Base-by-base conservation (phyloP, 2,329 filamentous ascomycete genomes). In the Pestalotiopsis sp. region DNA sequence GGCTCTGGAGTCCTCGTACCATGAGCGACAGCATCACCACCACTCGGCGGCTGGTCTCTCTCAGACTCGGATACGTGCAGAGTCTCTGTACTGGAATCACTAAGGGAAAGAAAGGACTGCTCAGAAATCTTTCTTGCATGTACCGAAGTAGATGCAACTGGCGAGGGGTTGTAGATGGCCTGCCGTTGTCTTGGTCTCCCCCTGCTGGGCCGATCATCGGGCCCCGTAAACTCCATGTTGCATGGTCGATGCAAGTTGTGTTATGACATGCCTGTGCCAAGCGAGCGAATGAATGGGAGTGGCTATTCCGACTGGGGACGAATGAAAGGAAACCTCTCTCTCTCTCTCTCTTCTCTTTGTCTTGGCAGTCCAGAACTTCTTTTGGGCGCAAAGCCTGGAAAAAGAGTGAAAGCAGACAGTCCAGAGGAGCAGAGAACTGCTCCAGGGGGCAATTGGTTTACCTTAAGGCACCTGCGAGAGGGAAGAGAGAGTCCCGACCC, bases 171-270 rank as follows among this genome's bases (percentile, higher is more conserved):
- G 4, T 45, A 36, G 4, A 17, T 38, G 31, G 41, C 64, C 20
- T n/a, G 64, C 49, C 20, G 64, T 36, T 58, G 38, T 39, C 23
- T 25, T 25, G 27, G 13, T 36, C 31, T 20, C 23, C 49, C 45
- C 27, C 49, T 57, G 64, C 31, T 55, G 20, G 55, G 36, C 36
- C 55, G 64, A 31, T 59, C 55, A 17, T 59, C 64, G 38, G 55
- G 36, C 31, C 52, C 64, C 55, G 23, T 59, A 25, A 39, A 58
- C 45, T 66, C 52, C 64, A 66, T 66, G 36, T 66, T 66, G 64
- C 64, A 66, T 60, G 31, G 36, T 64, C 60, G 49, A 59, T 59
- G 64, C 49, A 59, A 60, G 45, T n/a, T 52, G 20, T 52, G 45
- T 65, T 65, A 66, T 31, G 52, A 55, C 64, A 60, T 60, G 27